phyloP scores from a whole-genome alignment of 2,329 filamentous ascomycete species.

The Teratosphaeria pseudoeucalypti region DNA sequence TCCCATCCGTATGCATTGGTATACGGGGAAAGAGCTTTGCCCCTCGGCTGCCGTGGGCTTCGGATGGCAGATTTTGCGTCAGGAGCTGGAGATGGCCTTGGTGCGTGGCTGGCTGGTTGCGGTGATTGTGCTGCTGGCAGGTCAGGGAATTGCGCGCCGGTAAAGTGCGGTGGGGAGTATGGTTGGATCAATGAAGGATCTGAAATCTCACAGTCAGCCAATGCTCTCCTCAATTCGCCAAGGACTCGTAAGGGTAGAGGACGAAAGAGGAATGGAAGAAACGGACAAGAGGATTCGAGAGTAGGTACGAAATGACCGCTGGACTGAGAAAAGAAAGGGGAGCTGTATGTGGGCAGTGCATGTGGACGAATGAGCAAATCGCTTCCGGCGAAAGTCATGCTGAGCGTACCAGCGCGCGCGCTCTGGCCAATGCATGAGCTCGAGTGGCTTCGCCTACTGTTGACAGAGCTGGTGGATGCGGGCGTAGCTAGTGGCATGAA shows the following conservation, averaged over 20 bases:
- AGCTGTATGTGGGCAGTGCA: constrained; percentile 10
- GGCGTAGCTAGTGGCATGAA: constrained; percentile 19
- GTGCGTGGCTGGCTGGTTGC: constrained; percentile 28
- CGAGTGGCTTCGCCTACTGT: constrained; percentile 8
- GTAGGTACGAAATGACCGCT: constrained; percentile 27
- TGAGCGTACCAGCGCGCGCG: constrained; percentile 2
- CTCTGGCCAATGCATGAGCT: constrained; percentile 1
- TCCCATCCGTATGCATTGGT: constrained; percentile 47
- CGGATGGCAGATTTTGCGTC: constrained; percentile 44
- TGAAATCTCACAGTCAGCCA: constrained; percentile 19
- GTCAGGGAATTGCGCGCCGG: constrained; percentile 33
- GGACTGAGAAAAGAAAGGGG: constrained; percentile 27
- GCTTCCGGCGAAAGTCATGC: background rate
- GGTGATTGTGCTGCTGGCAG: constrained; percentile 30
- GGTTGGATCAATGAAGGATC: constrained; percentile 51
- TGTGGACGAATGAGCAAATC: constrained; percentile 6
- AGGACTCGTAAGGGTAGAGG: constrained; percentile 14
- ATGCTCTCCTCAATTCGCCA: constrained; percentile 1
- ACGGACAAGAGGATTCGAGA: constrained; percentile 34
- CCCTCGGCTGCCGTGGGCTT: constrained; percentile 30
- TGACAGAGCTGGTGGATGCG: constrained; percentile 17
- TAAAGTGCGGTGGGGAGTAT: constrained; percentile 32
- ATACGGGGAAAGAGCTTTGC: constrained; percentile 52
- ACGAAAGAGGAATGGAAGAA: constrained; percentile 14
- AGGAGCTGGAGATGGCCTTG: constrained; percentile 47